Evolutionary conservation across 1,284 basidiomycete species (phyloP).

Genomic region (Heterobasidion annosum): DNA sequence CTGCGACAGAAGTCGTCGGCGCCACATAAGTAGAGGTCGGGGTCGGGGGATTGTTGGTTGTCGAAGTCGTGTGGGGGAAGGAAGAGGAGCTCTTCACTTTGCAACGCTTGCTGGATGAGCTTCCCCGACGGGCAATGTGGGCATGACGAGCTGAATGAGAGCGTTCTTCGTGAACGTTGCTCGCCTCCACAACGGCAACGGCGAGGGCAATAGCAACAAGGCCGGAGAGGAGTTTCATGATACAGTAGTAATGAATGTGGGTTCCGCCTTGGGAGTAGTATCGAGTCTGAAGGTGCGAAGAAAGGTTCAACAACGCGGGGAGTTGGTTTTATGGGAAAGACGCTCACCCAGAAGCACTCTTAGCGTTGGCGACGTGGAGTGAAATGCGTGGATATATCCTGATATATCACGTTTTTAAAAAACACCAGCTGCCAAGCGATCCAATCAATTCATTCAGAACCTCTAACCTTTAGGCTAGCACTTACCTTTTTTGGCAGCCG

Average conservation of each 20-base stretch:
- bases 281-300: neutral
- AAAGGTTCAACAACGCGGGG: neutral
- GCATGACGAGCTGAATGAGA: neutral
- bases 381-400: neutral
- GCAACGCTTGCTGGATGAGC: conserved; percentile 1
- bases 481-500: neutral
- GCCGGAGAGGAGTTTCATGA: conserved; percentile 25
- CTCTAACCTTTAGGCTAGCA: neutral
- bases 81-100: neutral
- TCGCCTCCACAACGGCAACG: conserved; percentile 28
- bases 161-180: conserved; percentile 17
- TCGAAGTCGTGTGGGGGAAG: neutral
- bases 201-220: conserved; percentile 30
- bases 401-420: neutral
- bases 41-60: neutral
- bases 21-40: neutral
- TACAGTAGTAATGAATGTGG: neutral
- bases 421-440: neutral
- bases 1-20: neutral
- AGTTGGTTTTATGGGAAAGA: neutral
- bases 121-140: neutral
- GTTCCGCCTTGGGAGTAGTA: neutral
- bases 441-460: neutral
- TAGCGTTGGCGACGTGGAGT: neutral
- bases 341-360: neutral